Conservation (phyloP, 768 basidiomycete species). For the Trametes cubensis region DNA sequence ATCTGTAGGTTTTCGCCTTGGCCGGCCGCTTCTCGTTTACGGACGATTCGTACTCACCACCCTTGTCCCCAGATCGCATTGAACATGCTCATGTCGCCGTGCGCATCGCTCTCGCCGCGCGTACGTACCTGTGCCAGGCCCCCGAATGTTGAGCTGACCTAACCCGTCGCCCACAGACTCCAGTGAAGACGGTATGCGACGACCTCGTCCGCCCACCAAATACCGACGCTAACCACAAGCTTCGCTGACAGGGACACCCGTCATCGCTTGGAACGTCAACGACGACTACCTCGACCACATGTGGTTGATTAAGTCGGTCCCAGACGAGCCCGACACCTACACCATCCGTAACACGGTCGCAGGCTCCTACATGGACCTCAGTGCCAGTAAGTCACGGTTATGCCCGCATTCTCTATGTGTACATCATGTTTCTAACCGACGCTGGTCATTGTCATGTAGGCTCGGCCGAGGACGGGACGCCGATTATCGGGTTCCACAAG, state of each 20-base stretch:
- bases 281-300: slow-evolving; percentile 1
- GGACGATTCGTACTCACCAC: neutral
- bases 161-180: neutral
- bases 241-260: neutral
- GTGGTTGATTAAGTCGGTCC: neutral
- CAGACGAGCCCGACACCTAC: neutral
- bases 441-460: no score
- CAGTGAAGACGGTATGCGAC: neutral
- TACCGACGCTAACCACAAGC: no score
- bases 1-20: neutral
- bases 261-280: neutral
- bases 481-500: neutral
- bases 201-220: no score
- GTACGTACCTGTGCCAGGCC: neutral
- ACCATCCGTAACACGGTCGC: neutral
- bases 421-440: no score
- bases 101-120: neutral
- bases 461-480: neutral
- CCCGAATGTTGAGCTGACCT: neutral
- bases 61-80: neutral
- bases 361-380: neutral
- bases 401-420: no score
- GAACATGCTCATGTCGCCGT: neutral
- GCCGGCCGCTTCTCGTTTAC: no score
- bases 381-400: neutral